Percentiles rank a stretch among this genome's conserved stretches.
phyloP scores from a whole-genome alignment of 306 rosid genomes.

The Psophocarpus tetragonolobus region DNA sequence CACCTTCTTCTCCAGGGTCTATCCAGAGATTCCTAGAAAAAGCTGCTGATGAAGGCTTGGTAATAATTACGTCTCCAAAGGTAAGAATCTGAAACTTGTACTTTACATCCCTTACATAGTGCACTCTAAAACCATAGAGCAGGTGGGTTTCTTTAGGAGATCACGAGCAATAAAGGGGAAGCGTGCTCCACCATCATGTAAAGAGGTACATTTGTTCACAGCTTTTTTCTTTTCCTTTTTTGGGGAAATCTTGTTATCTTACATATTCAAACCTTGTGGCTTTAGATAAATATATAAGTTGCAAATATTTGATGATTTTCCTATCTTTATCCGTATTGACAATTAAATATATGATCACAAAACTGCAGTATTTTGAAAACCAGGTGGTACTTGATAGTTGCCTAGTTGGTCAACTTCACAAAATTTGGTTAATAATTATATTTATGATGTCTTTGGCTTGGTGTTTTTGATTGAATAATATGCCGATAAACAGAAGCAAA shows the following conservation, averaged over 20 bases:
- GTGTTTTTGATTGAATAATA: not conserved
- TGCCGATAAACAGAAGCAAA: constrained; percentile 61
- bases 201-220: constrained; percentile 61
- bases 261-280: not conserved
- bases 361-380: not conserved
- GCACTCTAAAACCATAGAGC: constrained; percentile 46
- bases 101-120: constrained; percentile 13
- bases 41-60: constrained; percentile 87
- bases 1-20: constrained; percentile 48
- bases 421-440: not conserved
- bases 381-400: not conserved
- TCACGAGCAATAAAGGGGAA: constrained; percentile 85
- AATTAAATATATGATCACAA: not conserved
- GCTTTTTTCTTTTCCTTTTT: not conserved
- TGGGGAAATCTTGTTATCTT: constrained; percentile 18
- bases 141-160: constrained; percentile 91
- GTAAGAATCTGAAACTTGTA: constrained; percentile 42
- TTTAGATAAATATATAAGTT: not conserved
- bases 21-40: constrained; percentile 58
- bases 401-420: not conserved
- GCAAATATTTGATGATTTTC: not conserved
- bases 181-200: constrained; percentile 73
- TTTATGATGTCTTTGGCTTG: not conserved
- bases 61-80: constrained; percentile 71
- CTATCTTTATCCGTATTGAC: not conserved